phyloP scores from a whole-genome alignment of 129 eudicot genomes.

The Artemisia tridentata region DNA sequence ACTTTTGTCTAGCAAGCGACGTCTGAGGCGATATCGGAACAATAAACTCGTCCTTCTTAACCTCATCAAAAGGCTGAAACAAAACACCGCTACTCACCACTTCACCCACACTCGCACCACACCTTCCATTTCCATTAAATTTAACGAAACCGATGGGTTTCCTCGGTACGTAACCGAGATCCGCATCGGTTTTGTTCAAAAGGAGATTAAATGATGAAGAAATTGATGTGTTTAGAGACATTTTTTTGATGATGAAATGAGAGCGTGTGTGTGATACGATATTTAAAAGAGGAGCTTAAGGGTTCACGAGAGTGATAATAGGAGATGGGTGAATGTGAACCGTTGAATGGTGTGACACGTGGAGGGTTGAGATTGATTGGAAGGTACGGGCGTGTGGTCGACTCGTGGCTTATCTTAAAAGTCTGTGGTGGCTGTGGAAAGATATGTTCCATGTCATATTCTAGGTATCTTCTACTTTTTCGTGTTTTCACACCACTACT shows the following conservation, averaged over 20 bases:
- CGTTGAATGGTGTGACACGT: conserved; percentile 48
- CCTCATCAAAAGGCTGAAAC: conserved; percentile 89
- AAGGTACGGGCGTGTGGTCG: conserved; percentile 75
- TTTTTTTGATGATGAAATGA: conserved; percentile 1
- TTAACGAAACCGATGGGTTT: conserved; percentile 16
- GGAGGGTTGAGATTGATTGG: conserved; percentile 35
- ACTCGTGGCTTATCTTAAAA: conserved; percentile 62
- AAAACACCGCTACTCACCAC: conserved; percentile 49
- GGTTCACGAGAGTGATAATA: conserved; percentile 28
- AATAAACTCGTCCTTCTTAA: conserved; percentile 59
- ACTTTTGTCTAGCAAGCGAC: conserved; percentile 78
- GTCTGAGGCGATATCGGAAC: conserved; percentile 51
- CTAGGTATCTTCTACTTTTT: conserved; percentile 22
- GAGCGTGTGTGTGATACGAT: conserved; percentile 18
- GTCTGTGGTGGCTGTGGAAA: conserved; percentile 28
- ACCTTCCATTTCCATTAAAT: conserved; percentile 24
- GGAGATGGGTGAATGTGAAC: conserved; percentile 29
- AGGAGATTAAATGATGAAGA: conserved; percentile 25
- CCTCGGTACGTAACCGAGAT: conserved; percentile 9
- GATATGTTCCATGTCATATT: conserved; percentile 37
- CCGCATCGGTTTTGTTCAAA: conserved; percentile 11
- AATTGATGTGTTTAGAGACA: conserved; percentile 40
- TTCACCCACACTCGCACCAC: conserved; percentile 34
- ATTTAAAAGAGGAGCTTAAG: neutral
- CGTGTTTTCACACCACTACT: conserved; percentile 30